phyloP scores from a whole-genome alignment of 208 protist genomes.

The Endotrypanum monterogeii region DNA sequence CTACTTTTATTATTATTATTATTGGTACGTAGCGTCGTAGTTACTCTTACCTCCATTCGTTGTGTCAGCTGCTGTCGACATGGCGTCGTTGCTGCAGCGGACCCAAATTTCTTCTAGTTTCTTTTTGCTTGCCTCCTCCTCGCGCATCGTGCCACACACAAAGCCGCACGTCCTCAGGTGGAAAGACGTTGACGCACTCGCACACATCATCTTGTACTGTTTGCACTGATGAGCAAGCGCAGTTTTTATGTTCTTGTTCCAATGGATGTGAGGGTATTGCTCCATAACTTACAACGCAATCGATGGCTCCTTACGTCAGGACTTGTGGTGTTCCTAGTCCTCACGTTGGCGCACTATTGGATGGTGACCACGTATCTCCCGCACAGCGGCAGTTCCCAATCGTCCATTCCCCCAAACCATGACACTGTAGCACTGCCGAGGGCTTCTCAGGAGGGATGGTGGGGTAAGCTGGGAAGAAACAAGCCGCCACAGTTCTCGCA shows the following conservation, averaged over 20 bases:
- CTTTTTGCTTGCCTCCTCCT: background rate
- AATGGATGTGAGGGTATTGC: background rate
- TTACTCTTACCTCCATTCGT: background rate
- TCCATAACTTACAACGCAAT: background rate
- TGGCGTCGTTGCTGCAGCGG: background rate
- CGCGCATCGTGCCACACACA: background rate
- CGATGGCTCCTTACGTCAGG: background rate
- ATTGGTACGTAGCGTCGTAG: no score
- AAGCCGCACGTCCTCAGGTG: background rate
- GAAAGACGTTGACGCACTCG: background rate
- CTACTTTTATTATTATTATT: no score
- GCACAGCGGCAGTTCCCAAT: background rate
- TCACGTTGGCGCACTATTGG: conserved; percentile 16
- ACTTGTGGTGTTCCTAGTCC: conserved; percentile 5
- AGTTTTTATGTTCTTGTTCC: background rate
- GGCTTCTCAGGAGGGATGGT: background rate
- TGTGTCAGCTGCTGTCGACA: background rate
- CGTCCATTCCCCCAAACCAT: background rate
- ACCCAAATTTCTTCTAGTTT: background rate
- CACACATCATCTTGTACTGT: background rate
- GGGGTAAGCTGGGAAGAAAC: background rate
- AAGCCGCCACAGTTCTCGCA: background rate
- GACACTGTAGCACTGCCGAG: background rate
- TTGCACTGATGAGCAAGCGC: background rate
- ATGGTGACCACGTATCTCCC: conserved; percentile 9